These are phyloP conservation scores for Zygoascus bituminiphila DNA, from an alignment of 805 yeast species.

Conservation along the genomic window DNA sequence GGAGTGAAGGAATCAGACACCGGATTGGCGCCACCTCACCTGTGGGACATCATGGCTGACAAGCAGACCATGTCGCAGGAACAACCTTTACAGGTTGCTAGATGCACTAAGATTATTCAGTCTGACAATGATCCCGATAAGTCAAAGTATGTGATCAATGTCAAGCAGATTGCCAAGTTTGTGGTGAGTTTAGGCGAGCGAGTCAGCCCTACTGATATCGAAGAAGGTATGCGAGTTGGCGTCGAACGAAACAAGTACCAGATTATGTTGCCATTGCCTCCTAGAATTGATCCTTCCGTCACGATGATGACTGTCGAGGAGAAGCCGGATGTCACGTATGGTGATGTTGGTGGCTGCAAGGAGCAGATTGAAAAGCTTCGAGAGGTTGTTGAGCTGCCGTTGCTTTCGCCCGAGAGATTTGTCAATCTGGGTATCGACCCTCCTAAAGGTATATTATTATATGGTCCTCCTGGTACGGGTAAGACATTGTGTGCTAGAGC, in stretches of 20 bases:
- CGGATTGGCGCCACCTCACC: conserved; percentile 92
- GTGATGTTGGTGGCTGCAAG: conserved; percentile 97
- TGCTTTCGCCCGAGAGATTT: conserved; percentile 92
- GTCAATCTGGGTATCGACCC: conserved; percentile 97
- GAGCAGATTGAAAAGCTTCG: conserved; percentile 95
- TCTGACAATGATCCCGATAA: conserved; percentile 69
- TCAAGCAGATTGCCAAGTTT: conserved; percentile 96
- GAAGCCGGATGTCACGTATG: conserved; percentile 97
- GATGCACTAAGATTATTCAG: conserved; percentile 91
- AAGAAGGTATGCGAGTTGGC: conserved; percentile 99
- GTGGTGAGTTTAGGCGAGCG: conserved; percentile 95
- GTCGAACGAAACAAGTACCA: conserved; percentile 96
- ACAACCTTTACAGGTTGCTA: conserved; percentile 95
- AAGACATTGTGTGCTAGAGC: conserved; percentile 98
- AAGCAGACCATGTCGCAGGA: conserved; percentile 87
- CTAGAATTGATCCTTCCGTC: conserved; percentile 94
- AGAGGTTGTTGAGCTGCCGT: conserved; percentile 92
- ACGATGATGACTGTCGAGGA: conserved; percentile 99
- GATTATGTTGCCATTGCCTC: conserved; percentile 95
- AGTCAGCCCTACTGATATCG: conserved; percentile 97
- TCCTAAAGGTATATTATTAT: conserved; percentile 92
- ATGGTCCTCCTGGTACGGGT: conserved; percentile 99
- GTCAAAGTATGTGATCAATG: conserved; percentile 87
- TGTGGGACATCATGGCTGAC: conserved; percentile 98
- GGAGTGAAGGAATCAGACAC: conserved; percentile 86